Base-by-base conservation (phyloP, 106 monocot genomes). In the Agapanthus africanus region DNA sequence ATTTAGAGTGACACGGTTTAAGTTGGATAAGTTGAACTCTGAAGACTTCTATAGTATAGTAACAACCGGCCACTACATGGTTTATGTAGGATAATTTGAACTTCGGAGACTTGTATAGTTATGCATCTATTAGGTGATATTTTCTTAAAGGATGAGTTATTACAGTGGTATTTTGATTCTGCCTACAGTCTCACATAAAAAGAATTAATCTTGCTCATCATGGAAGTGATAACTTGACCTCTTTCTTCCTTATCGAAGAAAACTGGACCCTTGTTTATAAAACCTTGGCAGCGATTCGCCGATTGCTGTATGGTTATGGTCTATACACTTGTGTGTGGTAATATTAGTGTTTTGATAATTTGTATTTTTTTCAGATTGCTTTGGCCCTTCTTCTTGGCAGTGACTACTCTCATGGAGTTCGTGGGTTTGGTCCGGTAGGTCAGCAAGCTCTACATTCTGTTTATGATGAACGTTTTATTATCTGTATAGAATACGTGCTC, bases 311-410 rank as follows among this genome's bases (percentile, higher is more conserved):
- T 49, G 33, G 22, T 1, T 64, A 11, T 9, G 16, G 61, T 26
- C 1, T 63, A 10, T 63, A 36, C n/a, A n/a, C n/a, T 14, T 51
- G 4, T 4, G 5, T 34, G 33, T 32, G 52, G 27, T 23, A 16
- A 15, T 42, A n/a, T n/a, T n/a, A n/a, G n/a, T 26, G 34, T n/a
- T 59, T 77, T 69, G 25, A 15, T 32, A 10, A 63, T 0, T 37
- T 14, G n/a, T n/a, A 37, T 65, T 31, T 67, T 42, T 28, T 82
- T 69, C 84, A 93, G 94, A 87, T 94, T 70, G 67, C 84, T 67
- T 65, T 94, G 49, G 84, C 85, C 50, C 76, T 94, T 73, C 84
- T 94, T 85, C 94, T 94, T 63, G 94, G 94, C 36, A 79, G 90
- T 69, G 94, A 94, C 51, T 94, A 94, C 59, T 84, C 87, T 67